phyloP scores from a whole-genome alignment of 176 grass and related monocot genomes.

The Aegilops bicornis region DNA sequence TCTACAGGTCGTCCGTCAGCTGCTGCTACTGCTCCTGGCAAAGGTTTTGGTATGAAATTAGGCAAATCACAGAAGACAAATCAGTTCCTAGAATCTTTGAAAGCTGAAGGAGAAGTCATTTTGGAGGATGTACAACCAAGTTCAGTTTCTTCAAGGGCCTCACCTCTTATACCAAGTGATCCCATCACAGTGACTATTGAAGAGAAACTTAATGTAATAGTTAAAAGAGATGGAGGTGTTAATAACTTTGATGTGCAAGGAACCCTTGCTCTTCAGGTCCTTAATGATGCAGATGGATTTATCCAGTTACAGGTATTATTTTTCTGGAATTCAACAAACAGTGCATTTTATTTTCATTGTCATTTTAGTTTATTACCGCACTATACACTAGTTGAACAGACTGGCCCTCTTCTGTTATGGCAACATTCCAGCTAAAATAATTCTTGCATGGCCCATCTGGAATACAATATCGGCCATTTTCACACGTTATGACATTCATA shows the following conservation, averaged over 20 bases:
- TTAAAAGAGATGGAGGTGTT: conserved; percentile 78
- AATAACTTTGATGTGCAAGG: conserved; percentile 84
- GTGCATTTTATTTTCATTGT: neutral
- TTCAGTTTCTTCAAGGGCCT: conserved; percentile 32
- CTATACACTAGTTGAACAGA: neutral
- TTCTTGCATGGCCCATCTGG: neutral
- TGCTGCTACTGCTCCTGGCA: conserved; percentile 57
- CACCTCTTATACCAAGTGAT: conserved; percentile 59
- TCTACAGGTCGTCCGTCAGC: conserved; percentile 52
- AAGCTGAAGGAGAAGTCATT: conserved; percentile 91
- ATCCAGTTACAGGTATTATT: conserved; percentile 71
- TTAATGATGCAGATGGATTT: conserved; percentile 79
- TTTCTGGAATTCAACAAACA: neutral
- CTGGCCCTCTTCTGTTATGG: neutral
- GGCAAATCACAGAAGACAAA: conserved; percentile 78
- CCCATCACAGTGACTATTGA: conserved; percentile 78
- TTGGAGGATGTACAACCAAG: conserved; percentile 75
- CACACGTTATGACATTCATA: neutral
- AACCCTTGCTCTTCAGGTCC: conserved; percentile 80
- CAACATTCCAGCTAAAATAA: neutral
- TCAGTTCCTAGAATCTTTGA: conserved; percentile 83
- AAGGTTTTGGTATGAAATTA: conserved; percentile 91
- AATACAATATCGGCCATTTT: neutral
- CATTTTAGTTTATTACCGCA: neutral
- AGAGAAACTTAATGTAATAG: conserved; percentile 69